Evolutionary conservation across 345 rosid genomes (phyloP).

Genomic region (Brassica incana): DNA sequence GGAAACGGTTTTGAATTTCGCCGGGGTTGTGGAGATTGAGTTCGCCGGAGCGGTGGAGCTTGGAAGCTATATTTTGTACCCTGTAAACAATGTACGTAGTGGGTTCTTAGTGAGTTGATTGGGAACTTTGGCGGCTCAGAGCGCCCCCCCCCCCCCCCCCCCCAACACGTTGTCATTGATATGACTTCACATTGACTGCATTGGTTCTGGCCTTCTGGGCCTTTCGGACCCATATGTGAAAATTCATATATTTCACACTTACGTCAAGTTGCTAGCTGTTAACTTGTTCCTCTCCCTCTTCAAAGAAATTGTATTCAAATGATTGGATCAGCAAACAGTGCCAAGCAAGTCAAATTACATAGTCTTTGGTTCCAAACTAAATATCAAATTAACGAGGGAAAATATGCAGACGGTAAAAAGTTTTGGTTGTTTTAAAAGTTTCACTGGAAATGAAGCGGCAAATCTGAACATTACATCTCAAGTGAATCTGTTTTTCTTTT

Average conservation of each 20-base stretch:
- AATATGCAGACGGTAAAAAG: neutral
- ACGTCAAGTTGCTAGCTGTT: too few species aligned
- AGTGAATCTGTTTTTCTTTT: neutral
- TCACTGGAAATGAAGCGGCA: constrained; percentile 29
- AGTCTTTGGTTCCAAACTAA: neutral
- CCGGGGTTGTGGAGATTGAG: too few species aligned
- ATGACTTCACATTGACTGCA: neutral
- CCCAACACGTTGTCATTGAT: too few species aligned
- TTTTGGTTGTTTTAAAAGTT: neutral
- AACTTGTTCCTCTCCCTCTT: too few species aligned
- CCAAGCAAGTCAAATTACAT: neutral
- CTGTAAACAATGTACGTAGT: too few species aligned
- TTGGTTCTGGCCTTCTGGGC: neutral
- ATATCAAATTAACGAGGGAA: constrained; percentile 25
- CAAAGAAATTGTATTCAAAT: neutral
- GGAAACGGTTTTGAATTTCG: too few species aligned
- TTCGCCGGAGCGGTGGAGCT: too few species aligned
- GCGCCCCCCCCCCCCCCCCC: too few species aligned
- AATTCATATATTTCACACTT: too few species aligned
- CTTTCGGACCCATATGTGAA: neutral
- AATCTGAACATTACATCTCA: neutral
- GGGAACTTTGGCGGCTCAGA: too few species aligned
- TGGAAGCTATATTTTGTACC: too few species aligned
- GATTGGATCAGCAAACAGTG: neutral
- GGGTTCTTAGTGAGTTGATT: too few species aligned